Evolutionary conservation across 495 filamentous ascomycete genomes (phyloP), one percentile per base, ranked within the genome.

Genomic region (Daldinia loculata): DNA sequence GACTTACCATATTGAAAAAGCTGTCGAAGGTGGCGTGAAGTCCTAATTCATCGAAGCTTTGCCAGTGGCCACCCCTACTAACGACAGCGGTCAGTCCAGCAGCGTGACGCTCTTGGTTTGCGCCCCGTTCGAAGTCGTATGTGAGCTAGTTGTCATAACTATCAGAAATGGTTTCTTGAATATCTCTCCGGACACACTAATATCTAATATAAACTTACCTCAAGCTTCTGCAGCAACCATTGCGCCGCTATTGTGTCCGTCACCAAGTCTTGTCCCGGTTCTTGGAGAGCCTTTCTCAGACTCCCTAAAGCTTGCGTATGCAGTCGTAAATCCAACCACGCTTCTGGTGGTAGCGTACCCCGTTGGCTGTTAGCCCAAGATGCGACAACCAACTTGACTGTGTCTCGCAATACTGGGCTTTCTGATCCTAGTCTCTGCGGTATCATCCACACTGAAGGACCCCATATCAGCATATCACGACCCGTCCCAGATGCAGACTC

Each of bases 1-100:
- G 43, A 61, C 72, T 62, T 57, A 77, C 73, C 65, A 77, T 75
- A 24, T 77, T 71, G 30, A 71, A 77, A 61, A 74, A 71, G 29
- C 67, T 74, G 43, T 75, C 75, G 45, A 77, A 77, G 2, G 63
- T 71, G 6, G 70, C 61, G 19, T 74, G 65, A 12, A 77, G 63
- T 17, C 60, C 63, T 17, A 77, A 56, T 9, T 66, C 68, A 19
- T 56, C 57, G 24, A 75, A 75, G 0, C 43, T 57, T 58, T 72
- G 73, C 66, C 64, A 68, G 8, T 67, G 73, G 9, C 75, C 73
- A 32, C 61, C 62, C 56, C 60, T 59, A 36, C 60, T 71, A 4
- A 75, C 69, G 15, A 75, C 70, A 19, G 73, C 75, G 11, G 67
- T 77, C 14, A 77, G 52, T 2, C 75, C 75, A 12, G 73, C 70